Percentiles rank a stretch among this genome's conserved stretches.
Evolutionary conservation across 2,329 filamentous ascomycete species (phyloP).

Genomic region (Alternaria sp.): DNA sequence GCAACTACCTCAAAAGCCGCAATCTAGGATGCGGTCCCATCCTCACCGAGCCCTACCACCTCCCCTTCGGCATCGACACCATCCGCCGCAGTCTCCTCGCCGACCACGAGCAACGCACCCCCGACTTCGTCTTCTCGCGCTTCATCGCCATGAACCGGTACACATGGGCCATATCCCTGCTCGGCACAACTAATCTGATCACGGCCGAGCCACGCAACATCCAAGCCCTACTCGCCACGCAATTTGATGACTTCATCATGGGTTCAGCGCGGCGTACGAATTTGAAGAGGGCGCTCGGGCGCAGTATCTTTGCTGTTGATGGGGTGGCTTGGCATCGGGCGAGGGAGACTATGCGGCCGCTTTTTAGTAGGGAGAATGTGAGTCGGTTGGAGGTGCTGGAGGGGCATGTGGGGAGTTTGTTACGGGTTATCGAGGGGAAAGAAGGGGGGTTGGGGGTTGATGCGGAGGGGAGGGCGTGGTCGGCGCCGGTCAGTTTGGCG

Average conservation of each 20-base stretch:
- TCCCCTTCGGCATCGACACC: slow-evolving; percentile 2
- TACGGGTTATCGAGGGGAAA: neutral
- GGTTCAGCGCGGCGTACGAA: slow-evolving; percentile 3
- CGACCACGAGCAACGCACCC: slow-evolving; percentile 6
- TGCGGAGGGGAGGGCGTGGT: neutral
- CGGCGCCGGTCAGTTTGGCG: slow-evolving; percentile 1
- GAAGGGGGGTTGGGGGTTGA: neutral
- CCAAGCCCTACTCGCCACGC: slow-evolving; percentile 8
- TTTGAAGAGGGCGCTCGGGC: slow-evolving; percentile 3
- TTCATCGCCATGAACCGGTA: slow-evolving; percentile 1
- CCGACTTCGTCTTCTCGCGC: slow-evolving; percentile 1
- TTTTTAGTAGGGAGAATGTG: slow-evolving; percentile 6
- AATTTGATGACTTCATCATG: slow-evolving; percentile 11
- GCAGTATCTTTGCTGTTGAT: slow-evolving; percentile 13
- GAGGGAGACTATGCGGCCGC: slow-evolving; percentile 9
- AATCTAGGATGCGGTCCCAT: slow-evolving; percentile 2
- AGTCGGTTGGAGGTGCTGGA: slow-evolving; percentile 3
- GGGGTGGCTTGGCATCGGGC: slow-evolving; percentile 7
- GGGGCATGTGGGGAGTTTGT: neutral
- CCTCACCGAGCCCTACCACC: neutral
- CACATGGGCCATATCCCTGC: slow-evolving; percentile 3
- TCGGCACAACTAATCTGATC: slow-evolving; percentile 2
- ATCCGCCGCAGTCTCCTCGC: neutral
- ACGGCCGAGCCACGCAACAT: slow-evolving; percentile 8
- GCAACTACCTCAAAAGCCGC: neutral